Percentiles rank a stretch among this genome's conserved stretches.
These are phyloP conservation scores for Phytopythium helicoides DNA, from an alignment of 352 stramenopile genomes.

Conservation along the genomic window DNA sequence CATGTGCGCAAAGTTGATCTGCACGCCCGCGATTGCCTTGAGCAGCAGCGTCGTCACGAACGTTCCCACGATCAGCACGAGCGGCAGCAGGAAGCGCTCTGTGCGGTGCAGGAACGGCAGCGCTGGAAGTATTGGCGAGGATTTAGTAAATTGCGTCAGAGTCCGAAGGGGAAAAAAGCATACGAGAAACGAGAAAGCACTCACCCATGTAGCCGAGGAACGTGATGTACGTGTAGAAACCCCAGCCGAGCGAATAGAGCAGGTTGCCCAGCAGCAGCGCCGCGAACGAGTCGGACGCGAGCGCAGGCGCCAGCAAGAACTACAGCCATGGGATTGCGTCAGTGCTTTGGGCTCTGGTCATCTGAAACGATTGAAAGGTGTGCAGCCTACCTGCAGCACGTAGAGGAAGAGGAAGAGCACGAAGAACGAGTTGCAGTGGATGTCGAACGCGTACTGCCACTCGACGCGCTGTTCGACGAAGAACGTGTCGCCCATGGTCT, in stretches of 20 bases:
- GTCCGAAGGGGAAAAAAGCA: background rate
- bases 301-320: constrained; percentile 95
- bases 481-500: constrained; percentile 71
- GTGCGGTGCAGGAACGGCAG: constrained; percentile 90
- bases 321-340: no score
- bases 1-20: constrained; percentile 71
- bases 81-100: constrained; percentile 86
- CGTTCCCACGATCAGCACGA: constrained; percentile 67
- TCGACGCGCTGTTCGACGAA: constrained; percentile 97
- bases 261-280: constrained; percentile 91
- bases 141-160: no score
- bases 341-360: no score
- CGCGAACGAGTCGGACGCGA: constrained; percentile 89
- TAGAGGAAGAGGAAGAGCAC: constrained; percentile 96
- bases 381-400: constrained; percentile 93
- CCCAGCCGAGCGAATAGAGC: constrained; percentile 93
- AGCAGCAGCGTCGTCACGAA: constrained; percentile 86
- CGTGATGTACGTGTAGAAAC: constrained; percentile 98
- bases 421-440: constrained; percentile 99
- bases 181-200: constrained; percentile 11
- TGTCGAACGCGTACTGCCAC: constrained; percentile 99
- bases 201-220: constrained; percentile 96
- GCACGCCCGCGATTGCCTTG: constrained; percentile 57
- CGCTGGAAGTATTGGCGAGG: constrained; percentile 28
- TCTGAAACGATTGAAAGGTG: no score